Percentiles rank a stretch among this genome's conserved stretches.
Conservation (phyloP, 306 rosid genomes). For the Gastrolobium bilobum region DNA sequence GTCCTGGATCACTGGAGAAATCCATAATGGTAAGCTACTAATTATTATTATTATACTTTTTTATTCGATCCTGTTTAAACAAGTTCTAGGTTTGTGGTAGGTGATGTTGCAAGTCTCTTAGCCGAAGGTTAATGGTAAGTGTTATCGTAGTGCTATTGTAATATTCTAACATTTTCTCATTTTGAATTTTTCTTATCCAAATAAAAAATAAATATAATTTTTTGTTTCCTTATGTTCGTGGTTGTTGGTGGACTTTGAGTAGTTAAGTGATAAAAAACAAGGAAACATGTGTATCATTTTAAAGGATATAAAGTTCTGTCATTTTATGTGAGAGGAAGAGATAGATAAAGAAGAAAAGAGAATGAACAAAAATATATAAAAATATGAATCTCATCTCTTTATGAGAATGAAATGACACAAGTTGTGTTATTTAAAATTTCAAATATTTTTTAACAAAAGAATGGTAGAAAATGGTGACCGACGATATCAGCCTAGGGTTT, state of each 20-base stretch:
- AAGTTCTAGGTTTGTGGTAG: background rate
- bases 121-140: background rate
- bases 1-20: conserved; percentile 54
- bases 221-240: background rate
- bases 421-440: too few species aligned
- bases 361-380: too few species aligned
- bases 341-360: too few species aligned
- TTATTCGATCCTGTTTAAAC: too few species aligned
- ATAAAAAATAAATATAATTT: background rate
- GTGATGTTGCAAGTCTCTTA: background rate
- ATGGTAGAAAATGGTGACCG: conserved; percentile 4
- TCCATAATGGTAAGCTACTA: conserved; percentile 53
- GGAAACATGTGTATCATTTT: too few species aligned
- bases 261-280: background rate
- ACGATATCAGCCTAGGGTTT: background rate
- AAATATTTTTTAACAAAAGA: too few species aligned
- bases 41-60: too few species aligned
- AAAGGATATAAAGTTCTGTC: too few species aligned
- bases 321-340: too few species aligned
- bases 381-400: too few species aligned
- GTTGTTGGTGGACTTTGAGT: background rate
- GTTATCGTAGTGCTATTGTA: background rate
- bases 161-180: background rate
- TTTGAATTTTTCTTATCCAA: conserved; percentile 3
- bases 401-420: too few species aligned